These are phyloP conservation scores for Dactylorhiza incarnata DNA, from an alignment of 106 monocot species.

Conservation along the genomic window DNA sequence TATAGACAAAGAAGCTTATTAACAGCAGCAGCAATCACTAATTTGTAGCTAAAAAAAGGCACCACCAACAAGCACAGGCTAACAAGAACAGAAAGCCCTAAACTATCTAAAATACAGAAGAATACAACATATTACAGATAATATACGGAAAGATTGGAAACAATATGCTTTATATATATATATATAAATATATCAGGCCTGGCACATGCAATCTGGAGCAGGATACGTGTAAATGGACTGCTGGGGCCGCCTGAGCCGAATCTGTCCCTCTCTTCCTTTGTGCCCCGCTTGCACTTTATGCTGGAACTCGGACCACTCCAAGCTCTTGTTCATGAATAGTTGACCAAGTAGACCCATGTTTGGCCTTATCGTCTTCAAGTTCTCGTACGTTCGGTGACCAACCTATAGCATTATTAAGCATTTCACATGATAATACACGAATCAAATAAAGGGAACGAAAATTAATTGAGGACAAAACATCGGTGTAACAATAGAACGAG, in stretches of 20 bases:
- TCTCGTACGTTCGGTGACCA: slow-evolving; percentile 62
- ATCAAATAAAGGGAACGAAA: neutral
- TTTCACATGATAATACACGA: neutral
- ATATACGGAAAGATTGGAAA: too few species aligned
- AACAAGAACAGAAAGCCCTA: too few species aligned
- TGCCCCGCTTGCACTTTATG: slow-evolving; percentile 48
- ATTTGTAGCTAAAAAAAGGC: too few species aligned
- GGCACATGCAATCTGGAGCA: slow-evolving; percentile 83
- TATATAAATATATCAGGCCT: too few species aligned
- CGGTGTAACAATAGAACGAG: neutral
- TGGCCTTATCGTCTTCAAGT: slow-evolving; percentile 76
- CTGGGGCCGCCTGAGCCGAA: slow-evolving; percentile 48
- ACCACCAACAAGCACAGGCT: too few species aligned
- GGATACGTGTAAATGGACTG: slow-evolving; percentile 85
- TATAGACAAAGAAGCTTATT: too few species aligned
- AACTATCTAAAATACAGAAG: too few species aligned
- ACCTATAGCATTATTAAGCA: slow-evolving; percentile 23
- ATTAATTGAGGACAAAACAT: neutral
- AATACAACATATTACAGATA: too few species aligned
- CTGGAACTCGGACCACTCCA: slow-evolving; percentile 62
- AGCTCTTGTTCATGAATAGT: slow-evolving; percentile 80
- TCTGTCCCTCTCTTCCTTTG: slow-evolving; percentile 48
- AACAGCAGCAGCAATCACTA: too few species aligned
- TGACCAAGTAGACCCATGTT: slow-evolving; percentile 68
- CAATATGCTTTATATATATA: too few species aligned